Base-by-base conservation (phyloP, 1,284 basidiomycete genomes). In the Trametes pubescens region DNA sequence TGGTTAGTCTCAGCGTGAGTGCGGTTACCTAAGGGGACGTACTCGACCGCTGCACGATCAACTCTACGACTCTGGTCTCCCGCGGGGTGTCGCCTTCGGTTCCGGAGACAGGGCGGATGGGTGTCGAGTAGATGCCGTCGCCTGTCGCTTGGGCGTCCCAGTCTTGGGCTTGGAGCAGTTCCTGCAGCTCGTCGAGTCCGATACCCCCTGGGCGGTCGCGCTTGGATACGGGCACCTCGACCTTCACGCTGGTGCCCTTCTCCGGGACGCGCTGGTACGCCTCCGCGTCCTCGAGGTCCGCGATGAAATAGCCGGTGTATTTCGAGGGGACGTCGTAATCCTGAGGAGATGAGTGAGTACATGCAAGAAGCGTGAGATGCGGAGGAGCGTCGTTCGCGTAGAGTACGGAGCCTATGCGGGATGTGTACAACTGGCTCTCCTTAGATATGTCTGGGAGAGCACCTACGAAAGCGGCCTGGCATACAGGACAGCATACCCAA, bases 281-380 rank as follows among this genome's bases (percentile, higher is more conserved):
- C 21, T 75, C 76, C 8, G 78, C 72, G 29, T 83, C 78, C 37
- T 75, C 75, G 68, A 87, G 87, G 8, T 79, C 72, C 1, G 81
- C 76, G 67, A 77, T 79, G 32, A 83, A 75, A 29, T 77, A 73
- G 40, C 75, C 71, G 59, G 80, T 79, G 67, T 85, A 86, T 26
- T 68, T 69, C 1, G 77, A 74, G 2, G 72, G 69, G 35, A 80
- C 66, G 65, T 86, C 84, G 14, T 64, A 74, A 65, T 88, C 86
- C 87, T 89, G 64, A 18, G 21, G 16, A 59, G 3, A 13, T 22
- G 14, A 24, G 14, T 38, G 8, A 48, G 47, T 26, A 16, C 10
- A 24, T 14, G 11, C 24, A 16, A 5, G 47, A 2, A 47, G 44
- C 13, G 21, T 9, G 21, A n/a, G 40, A 43, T n/a, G 6, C 18